Conservation (phyloP, 345 rosid species). For the Dipteronia sinensis region DNA sequence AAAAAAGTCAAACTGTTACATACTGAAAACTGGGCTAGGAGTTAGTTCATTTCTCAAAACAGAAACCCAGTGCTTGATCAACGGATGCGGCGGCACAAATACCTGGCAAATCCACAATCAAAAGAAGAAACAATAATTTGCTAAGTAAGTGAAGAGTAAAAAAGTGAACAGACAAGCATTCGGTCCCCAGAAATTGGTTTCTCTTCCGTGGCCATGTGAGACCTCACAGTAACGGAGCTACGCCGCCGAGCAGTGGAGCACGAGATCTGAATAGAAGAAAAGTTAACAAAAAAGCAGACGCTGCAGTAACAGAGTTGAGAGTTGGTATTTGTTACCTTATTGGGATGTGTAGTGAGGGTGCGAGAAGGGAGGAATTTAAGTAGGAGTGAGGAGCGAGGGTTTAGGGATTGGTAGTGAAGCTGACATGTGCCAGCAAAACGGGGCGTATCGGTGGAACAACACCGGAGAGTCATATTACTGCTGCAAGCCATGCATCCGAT, state of each 20-base stretch:
- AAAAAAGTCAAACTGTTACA: constrained; percentile 15
- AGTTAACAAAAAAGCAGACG: neutral
- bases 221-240: constrained; percentile 36
- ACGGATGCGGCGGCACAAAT: constrained; percentile 88
- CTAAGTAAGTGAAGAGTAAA: neutral
- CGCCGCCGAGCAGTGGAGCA: constrained; percentile 40
- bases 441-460: constrained; percentile 47
- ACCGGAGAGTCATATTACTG: constrained; percentile 40
- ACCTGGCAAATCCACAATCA: constrained; percentile 47
- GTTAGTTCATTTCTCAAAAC: constrained; percentile 84
- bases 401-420: constrained; percentile 19
- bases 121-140: neutral
- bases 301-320: neutral
- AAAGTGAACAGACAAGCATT: constrained; percentile 68
- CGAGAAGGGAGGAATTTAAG: constrained; percentile 31
- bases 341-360: constrained; percentile 15
- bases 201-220: constrained; percentile 67
- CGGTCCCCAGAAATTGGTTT: constrained; percentile 57
- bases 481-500: constrained; percentile 51
- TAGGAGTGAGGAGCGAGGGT: constrained; percentile 35
- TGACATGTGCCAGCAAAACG: constrained; percentile 44
- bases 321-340: constrained; percentile 26
- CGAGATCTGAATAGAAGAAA: constrained; percentile 40
- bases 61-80: constrained; percentile 95
- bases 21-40: constrained; percentile 80